These are phyloP conservation scores for Globisporangium cystogenes DNA, from an alignment of 352 stramenopile genomes.

Conservation along the genomic window DNA sequence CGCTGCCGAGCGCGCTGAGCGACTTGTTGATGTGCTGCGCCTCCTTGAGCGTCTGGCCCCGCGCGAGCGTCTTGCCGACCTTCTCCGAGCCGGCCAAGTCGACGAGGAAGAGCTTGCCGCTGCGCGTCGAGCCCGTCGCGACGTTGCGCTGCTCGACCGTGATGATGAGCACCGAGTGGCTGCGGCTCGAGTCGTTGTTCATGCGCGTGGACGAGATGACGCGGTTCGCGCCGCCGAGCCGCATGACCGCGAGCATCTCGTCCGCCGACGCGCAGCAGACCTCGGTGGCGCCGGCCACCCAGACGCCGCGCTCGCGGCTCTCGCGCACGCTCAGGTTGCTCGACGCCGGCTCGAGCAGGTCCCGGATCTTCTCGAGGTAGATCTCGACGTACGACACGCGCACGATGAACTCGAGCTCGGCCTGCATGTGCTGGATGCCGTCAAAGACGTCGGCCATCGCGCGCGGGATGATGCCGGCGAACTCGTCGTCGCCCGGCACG, in stretches of 20 bases:
- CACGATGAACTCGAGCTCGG: conserved; percentile 90
- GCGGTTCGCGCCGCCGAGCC: conserved; percentile 88
- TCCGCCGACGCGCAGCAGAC: conserved; percentile 49
- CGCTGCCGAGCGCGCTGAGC: conserved; percentile 83
- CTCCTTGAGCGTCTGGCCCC: conserved; percentile 89
- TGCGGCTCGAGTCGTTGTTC: conserved; percentile 89
- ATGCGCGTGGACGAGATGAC: conserved; percentile 86
- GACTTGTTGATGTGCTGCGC: conserved; percentile 90
- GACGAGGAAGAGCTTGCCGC: conserved; percentile 91
- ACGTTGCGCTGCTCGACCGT: conserved; percentile 89
- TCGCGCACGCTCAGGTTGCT: conserved; percentile 64
- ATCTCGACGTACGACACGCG: conserved; percentile 98
- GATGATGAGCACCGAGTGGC: conserved; percentile 96
- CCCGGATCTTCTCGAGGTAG: conserved; percentile 98
- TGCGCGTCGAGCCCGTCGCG: conserved; percentile 55
- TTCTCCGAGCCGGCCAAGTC: conserved; percentile 78
- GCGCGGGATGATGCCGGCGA: conserved; percentile 67
- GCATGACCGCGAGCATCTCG: conserved; percentile 87
- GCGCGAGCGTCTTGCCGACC: conserved; percentile 77
- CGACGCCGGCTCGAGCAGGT: conserved; percentile 83
- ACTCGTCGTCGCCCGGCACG: conserved; percentile 57
- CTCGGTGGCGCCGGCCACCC: conserved; percentile 52
- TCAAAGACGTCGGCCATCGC: conserved; percentile 69
- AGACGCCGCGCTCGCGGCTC: conserved; percentile 55
- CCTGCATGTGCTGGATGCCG: conserved; percentile 62